Base-by-base conservation (phyloP, 139 green algal genomes). In the Chlamydomonas sp. region DNA sequence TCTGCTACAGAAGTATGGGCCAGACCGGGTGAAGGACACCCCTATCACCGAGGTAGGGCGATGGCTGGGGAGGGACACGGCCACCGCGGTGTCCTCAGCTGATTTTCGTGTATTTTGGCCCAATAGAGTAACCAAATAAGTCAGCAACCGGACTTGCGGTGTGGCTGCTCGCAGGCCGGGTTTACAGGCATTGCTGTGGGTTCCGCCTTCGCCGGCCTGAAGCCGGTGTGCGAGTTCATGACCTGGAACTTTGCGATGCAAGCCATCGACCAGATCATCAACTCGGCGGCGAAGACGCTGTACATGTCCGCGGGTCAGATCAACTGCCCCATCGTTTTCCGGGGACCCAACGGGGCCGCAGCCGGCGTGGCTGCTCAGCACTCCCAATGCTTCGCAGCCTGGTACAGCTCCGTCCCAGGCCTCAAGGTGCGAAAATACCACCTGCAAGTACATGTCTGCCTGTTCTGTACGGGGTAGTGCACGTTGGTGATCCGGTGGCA, bases 241-340 rank as follows among this genome's bases (percentile, higher is more conserved):
- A 99, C 98, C 14, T 99, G 97, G 89, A 99, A 99, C 93, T 99
- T 99, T 89, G 94, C 98, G 49, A 97, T 99, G 96, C 98, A 98
- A 93, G 97, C 98, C 75, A 98, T 99, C 62, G 98, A 99, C 88
- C 98, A 99, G 79, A 98, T 99, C 84, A 94, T 99, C 87, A 99
- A 99, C 94, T 98, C 94, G 17, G 97, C 98, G 4, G 98, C 97
- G 59, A 99, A 99, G 95, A 98, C 97, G 8, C 87, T 98, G 77
- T 99, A 99, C 95, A 99, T 99, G 98, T 99, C 96, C 67, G 97
- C 97, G 5, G 98, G 98, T 4, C 90, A 97, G 83, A 98, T 99
- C 83, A 93, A 85, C 15, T 96, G 93, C 63, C 97, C 98, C 5
- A 98, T 99, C 69, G 98, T 99, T 6, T 99, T 99, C 92, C 94